Conservation (phyloP, 768 basidiomycete genomes). For the Strobilomyces echinocephalus region DNA sequence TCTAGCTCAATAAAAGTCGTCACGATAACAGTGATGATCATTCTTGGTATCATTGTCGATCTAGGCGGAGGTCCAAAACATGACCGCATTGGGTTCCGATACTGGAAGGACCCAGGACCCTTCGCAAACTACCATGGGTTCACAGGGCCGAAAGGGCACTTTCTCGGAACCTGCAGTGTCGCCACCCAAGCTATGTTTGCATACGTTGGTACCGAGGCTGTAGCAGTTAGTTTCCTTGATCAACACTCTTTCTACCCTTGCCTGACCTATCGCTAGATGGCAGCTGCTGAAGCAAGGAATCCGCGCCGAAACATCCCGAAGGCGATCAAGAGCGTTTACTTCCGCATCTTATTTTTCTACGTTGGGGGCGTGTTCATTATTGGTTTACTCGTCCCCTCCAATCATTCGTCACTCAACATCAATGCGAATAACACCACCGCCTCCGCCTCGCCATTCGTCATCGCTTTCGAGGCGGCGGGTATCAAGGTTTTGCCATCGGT, state of each 20-base stretch:
- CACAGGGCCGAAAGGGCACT: conserved; percentile 44
- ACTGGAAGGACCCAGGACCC: conserved; percentile 53
- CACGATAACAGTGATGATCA: conserved; percentile 19
- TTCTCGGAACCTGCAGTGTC: conserved; percentile 49
- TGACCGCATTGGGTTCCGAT: conserved; percentile 46
- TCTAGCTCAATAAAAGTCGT: conserved; percentile 46
- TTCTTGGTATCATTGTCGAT: conserved; percentile 34
- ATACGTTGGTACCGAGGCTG: conserved; percentile 54
- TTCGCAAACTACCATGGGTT: conserved; percentile 42
- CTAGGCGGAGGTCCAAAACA: conserved; percentile 54
- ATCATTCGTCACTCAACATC: background rate
- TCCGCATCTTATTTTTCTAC: conserved; percentile 3
- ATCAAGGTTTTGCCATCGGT: background rate
- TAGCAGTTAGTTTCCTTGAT: conserved; percentile 31
- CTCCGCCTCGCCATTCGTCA: background rate
- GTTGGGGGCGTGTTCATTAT: background rate
- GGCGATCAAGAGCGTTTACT: too few species aligned
- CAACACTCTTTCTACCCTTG: too few species aligned
- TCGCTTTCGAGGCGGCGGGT: background rate
- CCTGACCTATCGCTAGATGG: too few species aligned
- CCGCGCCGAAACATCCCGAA: too few species aligned
- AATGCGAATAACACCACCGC: background rate
- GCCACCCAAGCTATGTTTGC: conserved; percentile 58
- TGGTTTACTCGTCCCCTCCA: conserved; percentile 1
- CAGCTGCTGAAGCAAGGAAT: too few species aligned